Evolutionary conservation across 2,329 filamentous ascomycete species (phyloP), one percentile per base, ranked within the genome.

Genomic region (Nothomitra cinnamomea): DNA sequence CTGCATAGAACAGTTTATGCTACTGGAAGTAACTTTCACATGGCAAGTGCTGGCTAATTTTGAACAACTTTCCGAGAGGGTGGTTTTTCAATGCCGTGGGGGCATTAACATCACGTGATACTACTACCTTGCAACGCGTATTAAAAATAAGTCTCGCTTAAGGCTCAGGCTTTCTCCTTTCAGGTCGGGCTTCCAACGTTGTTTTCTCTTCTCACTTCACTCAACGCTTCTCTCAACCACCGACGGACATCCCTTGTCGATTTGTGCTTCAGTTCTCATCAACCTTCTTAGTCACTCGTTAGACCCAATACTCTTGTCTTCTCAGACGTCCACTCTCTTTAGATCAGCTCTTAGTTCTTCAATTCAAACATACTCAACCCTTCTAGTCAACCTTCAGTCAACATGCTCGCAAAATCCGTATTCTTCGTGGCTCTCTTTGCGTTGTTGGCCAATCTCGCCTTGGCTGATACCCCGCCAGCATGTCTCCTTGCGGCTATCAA

Each of bases 401-500:
- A 47, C 38, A 45, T 53, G 22, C 32, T 53, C 19, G 40, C 69
- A 63, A 71, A 71, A 61, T 65, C 67, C 40, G 62, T 67, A 57
- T 56, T 72, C 54, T 54, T 69, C 55, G 57, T 73, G 54, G 67
- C 70, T 55, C 59, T 74, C 55, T 63, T 74, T 60, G 69, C 70
- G 38, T 62, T 72, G 54, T 64, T 66, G 60, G 67, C 68, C 58
- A 62, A 69, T 54, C 62, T 70, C 55, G 66, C 66, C 55, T 64
- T 67, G 54, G 65, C 67, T n/a, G 60, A 66, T 25, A 56, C 56
- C 52, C 69, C 73, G 47, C 72, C 73, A 25, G 71, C 70, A 53
- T 77, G 74, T 62, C 65, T 77, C 47, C 65, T 77, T 45, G 66
- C 65, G 42, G 72, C 70, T 38, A 66, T 77, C 58, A 73, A 73